Evolutionary conservation across 495 filamentous ascomycete species (phyloP).

Genomic region (Peziza echinospora): DNA sequence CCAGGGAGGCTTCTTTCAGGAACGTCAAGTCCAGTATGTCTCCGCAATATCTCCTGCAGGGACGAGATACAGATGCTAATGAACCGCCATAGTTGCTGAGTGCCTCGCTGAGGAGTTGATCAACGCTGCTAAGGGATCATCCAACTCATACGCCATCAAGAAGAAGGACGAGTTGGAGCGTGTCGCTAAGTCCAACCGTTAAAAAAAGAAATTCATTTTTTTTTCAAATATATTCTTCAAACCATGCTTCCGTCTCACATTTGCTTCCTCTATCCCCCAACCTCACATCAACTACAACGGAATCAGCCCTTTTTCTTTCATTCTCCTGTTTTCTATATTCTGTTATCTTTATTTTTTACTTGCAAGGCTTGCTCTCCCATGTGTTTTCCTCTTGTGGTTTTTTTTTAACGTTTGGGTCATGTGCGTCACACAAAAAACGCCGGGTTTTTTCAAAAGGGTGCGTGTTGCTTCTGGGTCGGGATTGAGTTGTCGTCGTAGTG

Average conservation of each 20-base stretch:
- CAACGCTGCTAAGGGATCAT: slow-evolving; percentile 99
- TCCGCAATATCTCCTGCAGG: slow-evolving; percentile 10
- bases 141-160: slow-evolving; percentile 99
- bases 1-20: slow-evolving; percentile 90
- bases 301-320: too few species aligned
- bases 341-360: slow-evolving; percentile 14
- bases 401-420: too few species aligned
- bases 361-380: too few species aligned
- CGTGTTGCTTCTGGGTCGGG: too few species aligned
- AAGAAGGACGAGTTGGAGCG: slow-evolving; percentile 99
- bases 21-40: slow-evolving; percentile 70
- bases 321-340: too few species aligned
- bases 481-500: too few species aligned
- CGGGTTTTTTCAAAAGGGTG: too few species aligned
- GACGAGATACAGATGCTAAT: neutral
- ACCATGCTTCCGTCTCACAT: slow-evolving; percentile 6
- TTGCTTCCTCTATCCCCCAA: slow-evolving; percentile 2
- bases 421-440: too few species aligned
- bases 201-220: slow-evolving; percentile 26
- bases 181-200: slow-evolving; percentile 99
- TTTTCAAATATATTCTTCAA: slow-evolving; percentile 4
- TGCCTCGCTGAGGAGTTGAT: slow-evolving; percentile 99
- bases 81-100: slow-evolving; percentile 38
- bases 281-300: too few species aligned
- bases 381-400: too few species aligned